Evolutionary conservation across 2,329 filamentous ascomycete species (phyloP).

Genomic region (Cladosporium sphaerospermum): DNA sequence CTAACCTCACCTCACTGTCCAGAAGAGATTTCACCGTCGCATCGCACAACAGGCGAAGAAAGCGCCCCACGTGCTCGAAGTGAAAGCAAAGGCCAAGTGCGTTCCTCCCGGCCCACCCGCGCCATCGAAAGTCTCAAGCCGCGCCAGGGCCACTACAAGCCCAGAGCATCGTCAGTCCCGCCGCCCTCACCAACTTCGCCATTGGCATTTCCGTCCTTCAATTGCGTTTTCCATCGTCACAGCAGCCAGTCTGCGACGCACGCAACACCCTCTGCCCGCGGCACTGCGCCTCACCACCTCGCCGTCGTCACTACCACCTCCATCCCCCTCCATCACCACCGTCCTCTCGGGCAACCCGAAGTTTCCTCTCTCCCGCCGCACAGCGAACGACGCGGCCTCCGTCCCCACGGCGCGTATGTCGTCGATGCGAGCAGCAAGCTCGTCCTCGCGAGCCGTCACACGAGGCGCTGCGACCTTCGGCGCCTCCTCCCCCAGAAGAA

Average conservation of each 20-base stretch:
- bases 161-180: not conserved
- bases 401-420: constrained; percentile 9
- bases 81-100: no score
- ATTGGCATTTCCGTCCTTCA: not conserved
- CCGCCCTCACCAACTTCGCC: not conserved
- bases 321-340: not conserved
- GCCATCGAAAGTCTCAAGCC: no score
- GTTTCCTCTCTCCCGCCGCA: not conserved
- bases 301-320: no score
- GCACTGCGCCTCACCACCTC: no score
- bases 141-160: no score
- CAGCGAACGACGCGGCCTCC: not conserved
- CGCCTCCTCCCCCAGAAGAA: constrained; percentile 1
- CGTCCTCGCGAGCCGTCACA: not conserved
- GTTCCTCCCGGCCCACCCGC: no score
- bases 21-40: no score
- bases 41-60: no score
- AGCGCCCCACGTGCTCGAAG: no score
- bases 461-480: not conserved
- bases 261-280: not conserved
- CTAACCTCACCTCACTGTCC: no score
- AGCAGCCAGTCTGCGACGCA: not conserved
- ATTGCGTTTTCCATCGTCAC: constrained; percentile 1
- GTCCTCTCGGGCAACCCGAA: not conserved
- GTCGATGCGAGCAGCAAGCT: constrained; percentile 7